Conservation (phyloP, 2,329 filamentous ascomycete species). For the Aspergillus sp. region DNA sequence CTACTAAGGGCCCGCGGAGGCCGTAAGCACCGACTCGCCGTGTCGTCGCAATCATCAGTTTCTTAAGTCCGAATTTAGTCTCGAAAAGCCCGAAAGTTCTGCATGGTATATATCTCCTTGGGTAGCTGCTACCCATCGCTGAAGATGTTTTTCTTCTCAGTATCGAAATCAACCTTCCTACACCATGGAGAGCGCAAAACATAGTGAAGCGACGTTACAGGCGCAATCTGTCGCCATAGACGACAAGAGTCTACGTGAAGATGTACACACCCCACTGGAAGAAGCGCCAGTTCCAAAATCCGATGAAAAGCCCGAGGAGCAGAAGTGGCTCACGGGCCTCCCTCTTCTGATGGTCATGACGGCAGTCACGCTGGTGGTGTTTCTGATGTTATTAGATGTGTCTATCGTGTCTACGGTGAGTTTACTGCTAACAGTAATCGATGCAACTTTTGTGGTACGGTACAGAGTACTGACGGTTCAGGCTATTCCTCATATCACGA, state of each 20-base stretch:
- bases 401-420: constrained; percentile 56
- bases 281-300: neutral
- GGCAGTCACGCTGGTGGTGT: constrained; percentile 47
- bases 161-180: neutral
- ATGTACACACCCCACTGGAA: neutral
- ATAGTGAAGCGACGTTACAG: neutral
- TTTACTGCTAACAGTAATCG: neutral
- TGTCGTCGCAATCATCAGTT: neutral
- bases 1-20: neutral
- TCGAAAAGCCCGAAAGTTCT: neutral
- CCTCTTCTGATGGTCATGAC: constrained; percentile 29
- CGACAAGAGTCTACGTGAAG: neutral
- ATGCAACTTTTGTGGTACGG: neutral
- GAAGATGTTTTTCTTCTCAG: neutral
- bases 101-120: neutral
- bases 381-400: constrained; percentile 54
- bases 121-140: neutral
- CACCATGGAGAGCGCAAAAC: neutral
- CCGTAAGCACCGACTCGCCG: neutral
- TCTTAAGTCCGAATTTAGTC: neutral
- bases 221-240: neutral
- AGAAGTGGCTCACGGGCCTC: constrained; percentile 21
- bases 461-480: constrained; percentile 10
- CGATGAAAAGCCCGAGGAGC: neutral
- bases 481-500: constrained; percentile 54